These are phyloP conservation scores for Physaria fendleri DNA, from an alignment of 345 rosid species.

Conservation along the genomic window DNA sequence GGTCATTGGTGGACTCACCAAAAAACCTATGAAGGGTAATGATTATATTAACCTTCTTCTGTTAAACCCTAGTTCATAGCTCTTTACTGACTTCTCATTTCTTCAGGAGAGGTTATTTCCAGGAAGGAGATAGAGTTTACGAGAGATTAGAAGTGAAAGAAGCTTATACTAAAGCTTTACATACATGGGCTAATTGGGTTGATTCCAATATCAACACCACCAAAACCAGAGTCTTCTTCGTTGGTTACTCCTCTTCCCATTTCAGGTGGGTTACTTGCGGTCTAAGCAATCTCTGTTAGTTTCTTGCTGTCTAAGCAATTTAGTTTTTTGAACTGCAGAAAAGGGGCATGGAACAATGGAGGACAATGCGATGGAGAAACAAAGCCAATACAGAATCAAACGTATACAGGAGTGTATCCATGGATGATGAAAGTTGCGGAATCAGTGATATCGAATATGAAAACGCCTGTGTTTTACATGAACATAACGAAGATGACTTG, in stretches of 20 bases:
- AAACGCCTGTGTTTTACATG: constrained; percentile 58
- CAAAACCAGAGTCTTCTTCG: constrained; percentile 53
- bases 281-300: background rate
- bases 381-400: constrained; percentile 38
- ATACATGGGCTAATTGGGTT: constrained; percentile 75
- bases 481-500: constrained; percentile 69
- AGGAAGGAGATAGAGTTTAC: constrained; percentile 56
- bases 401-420: constrained; percentile 44
- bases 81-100: background rate
- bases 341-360: constrained; percentile 54
- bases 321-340: constrained; percentile 31
- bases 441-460: constrained; percentile 59
- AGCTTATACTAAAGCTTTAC: constrained; percentile 58
- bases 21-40: constrained; percentile 45
- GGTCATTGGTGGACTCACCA: constrained; percentile 77
- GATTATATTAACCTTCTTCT: background rate
- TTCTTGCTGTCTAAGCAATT: background rate
- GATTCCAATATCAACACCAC: constrained; percentile 51
- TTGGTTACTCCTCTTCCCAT: constrained; percentile 80
- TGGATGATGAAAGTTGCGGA: constrained; percentile 67
- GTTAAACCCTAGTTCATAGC: background rate
- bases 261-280: constrained; percentile 37
- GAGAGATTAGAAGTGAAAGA: constrained; percentile 41
- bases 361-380: constrained; percentile 51
- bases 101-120: constrained; percentile 62